These are phyloP conservation scores for Monosporascus sp. DNA, from an alignment of 2,329 filamentous ascomycete species.

Conservation along the genomic window DNA sequence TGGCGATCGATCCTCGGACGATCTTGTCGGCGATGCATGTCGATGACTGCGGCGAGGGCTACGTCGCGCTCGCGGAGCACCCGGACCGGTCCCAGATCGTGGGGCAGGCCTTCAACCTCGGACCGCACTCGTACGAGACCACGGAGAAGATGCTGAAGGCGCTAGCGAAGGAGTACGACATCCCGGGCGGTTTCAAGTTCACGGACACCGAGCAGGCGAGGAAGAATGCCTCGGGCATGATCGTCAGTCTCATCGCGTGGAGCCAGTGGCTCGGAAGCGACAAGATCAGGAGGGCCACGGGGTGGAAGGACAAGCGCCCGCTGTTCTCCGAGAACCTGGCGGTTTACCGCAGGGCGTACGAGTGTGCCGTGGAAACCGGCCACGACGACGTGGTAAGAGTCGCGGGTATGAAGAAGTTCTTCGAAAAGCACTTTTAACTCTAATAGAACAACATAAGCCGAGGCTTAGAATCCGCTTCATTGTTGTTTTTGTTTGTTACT, in stretches of 20 bases:
- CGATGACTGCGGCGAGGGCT: slow-evolving; percentile 45
- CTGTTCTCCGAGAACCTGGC: slow-evolving; percentile 32
- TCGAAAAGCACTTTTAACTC: background rate
- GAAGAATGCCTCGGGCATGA: background rate
- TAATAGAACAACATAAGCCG: background rate
- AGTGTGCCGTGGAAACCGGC: slow-evolving; percentile 22
- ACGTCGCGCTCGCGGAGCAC: slow-evolving; percentile 39
- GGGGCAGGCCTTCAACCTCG: slow-evolving; percentile 42
- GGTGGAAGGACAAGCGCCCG: slow-evolving; percentile 33
- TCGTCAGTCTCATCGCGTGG: slow-evolving; percentile 24
- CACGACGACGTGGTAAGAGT: slow-evolving; percentile 22
- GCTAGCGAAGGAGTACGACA: slow-evolving; percentile 34
- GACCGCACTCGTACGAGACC: slow-evolving; percentile 38
- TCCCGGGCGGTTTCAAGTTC: slow-evolving; percentile 26
- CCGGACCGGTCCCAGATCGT: slow-evolving; percentile 23
- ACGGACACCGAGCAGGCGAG: slow-evolving; percentile 3
- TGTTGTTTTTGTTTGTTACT: background rate
- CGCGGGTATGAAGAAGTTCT: slow-evolving; percentile 8
- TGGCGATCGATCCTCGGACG: slow-evolving; percentile 30
- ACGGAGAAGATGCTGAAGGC: slow-evolving; percentile 32
- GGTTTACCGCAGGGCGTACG: slow-evolving; percentile 34
- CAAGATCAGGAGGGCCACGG: slow-evolving; percentile 34
- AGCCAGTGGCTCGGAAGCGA: slow-evolving; percentile 39
- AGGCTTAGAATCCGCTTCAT: background rate
- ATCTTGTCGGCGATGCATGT: slow-evolving; percentile 43